Percentiles rank a stretch among this genome's conserved stretches.
Evolutionary conservation across 345 rosid genomes (phyloP).

Genomic region (Bruguiera parviflora): DNA sequence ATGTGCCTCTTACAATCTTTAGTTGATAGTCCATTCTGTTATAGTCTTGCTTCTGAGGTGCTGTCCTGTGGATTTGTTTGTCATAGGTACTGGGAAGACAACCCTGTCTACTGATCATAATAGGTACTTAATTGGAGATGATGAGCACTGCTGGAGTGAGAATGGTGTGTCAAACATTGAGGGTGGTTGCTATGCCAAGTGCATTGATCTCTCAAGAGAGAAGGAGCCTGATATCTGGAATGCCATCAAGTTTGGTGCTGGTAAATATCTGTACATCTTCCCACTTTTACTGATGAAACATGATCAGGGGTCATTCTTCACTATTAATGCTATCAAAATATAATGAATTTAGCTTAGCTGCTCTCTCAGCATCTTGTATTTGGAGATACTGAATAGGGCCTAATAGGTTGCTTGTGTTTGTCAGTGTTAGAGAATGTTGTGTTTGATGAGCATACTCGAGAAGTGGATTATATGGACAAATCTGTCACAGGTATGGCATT

Average conservation of each 20-base stretch:
- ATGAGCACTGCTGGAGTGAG: constrained; percentile 94
- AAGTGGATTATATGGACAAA: constrained; percentile 80
- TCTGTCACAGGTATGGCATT: constrained; percentile 68
- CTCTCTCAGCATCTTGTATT: background rate
- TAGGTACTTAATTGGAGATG: constrained; percentile 85
- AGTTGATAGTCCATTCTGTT: background rate
- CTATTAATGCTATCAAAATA: background rate
- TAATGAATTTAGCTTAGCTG: background rate
- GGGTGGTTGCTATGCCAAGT: constrained; percentile 99
- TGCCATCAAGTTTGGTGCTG: constrained; percentile 93
- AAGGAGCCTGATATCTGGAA: constrained; percentile 98
- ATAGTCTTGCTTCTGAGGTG: constrained; percentile 5
- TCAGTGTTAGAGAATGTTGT: constrained; percentile 92
- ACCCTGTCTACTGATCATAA: constrained; percentile 97
- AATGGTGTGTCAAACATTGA: constrained; percentile 93
- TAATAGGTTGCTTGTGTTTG: constrained; percentile 11
- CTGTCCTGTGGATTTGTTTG: background rate
- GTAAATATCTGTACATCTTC: constrained; percentile 28
- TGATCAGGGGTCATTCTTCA: background rate
- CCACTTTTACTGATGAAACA: background rate
- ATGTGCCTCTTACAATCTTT: constrained; percentile 19
- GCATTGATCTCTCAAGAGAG: constrained; percentile 86
- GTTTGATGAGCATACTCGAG: constrained; percentile 86
- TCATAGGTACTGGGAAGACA: constrained; percentile 86
- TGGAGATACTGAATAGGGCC: background rate